Evolutionary conservation across 148 eudicot genomes (phyloP).

Genomic region (Camellia sinensis): DNA sequence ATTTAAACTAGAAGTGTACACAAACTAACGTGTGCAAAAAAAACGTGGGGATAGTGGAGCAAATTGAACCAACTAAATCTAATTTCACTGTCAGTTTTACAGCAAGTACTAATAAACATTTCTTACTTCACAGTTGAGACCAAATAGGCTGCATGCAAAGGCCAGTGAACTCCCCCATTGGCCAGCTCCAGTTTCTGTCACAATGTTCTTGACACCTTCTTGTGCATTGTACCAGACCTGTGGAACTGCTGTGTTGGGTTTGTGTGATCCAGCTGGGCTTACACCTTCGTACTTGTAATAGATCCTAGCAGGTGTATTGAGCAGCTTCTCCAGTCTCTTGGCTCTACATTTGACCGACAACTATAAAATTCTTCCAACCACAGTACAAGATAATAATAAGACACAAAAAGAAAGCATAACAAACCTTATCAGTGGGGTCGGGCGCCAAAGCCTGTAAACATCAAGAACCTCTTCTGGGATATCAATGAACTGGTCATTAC

Average conservation of each 20-base stretch:
- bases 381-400: not conserved
- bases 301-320: constrained; percentile 86
- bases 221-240: constrained; percentile 91
- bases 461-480: constrained; percentile 87
- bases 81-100: not conserved
- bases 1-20: too few relatives aligned
- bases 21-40: too few relatives aligned
- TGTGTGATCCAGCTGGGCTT: constrained; percentile 98
- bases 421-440: constrained; percentile 94
- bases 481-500: constrained; percentile 57
- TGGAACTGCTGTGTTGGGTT: constrained; percentile 90
- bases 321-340: constrained; percentile 91
- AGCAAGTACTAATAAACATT: not conserved
- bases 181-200: constrained; percentile 97
- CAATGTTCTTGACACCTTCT: constrained; percentile 78
- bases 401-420: not conserved
- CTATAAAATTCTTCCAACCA: constrained; percentile 14
- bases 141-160: constrained; percentile 84
- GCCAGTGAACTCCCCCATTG: constrained; percentile 98
- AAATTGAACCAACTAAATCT: not conserved
- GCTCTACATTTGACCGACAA: constrained; percentile 55
- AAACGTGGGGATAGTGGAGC: not conserved
- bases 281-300: constrained; percentile 95
- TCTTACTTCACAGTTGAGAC: constrained; percentile 82
- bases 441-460: constrained; percentile 84